Base-by-base conservation (phyloP, 2,329 filamentous ascomycete species). In the Epichloe coenophiala region DNA sequence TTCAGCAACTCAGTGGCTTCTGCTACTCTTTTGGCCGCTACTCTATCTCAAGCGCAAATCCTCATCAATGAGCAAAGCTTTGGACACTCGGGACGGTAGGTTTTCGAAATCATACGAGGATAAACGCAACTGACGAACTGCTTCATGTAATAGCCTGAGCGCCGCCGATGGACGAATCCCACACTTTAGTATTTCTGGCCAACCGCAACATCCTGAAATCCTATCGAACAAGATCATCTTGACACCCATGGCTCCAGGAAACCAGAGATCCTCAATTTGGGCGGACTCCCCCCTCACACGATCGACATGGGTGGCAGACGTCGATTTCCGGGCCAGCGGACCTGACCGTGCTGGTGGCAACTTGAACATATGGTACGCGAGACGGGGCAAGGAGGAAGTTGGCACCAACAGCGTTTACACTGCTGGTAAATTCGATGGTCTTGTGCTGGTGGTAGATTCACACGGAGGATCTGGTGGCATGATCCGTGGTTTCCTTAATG, bases 141-240 rank as follows among this genome's bases (percentile, higher is more conserved):
- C 37, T 11, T 27, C 21, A 6, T 42, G 13, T 21, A n/a, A 15
- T 21, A 53, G 52, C 19, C 33, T 53, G 15, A 31, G 45, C 27
- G 19, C 48, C 37, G 42, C 36, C 38, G 53, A 52, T 48, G 66
- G 68, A 27, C 65, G 66, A 50, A 68, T 83, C 47, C 76, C 78
- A 54, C 68, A 76, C 63, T 83, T 78, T 62, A 64, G 68, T 52
- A 65, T 80, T 54, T 68, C 73, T 50, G 79, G 79, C 63, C 71
- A 70, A 43, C 78, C 79, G 31, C 64, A 70, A 55, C 58, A 66
- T 37, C 80, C 80, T 57, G 77, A 84, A 60, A 66, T 84, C 53
- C 79, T 96, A 53, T 95, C 89, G 57, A 91, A 97, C 74, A 88
- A 90, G 65, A 64, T 97, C 53, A 86, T 98, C 64, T 78, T 98